These are phyloP conservation scores for Penicillium sp. DNA, from an alignment of 2,329 filamentous ascomycete genomes.

Conservation along the genomic window DNA sequence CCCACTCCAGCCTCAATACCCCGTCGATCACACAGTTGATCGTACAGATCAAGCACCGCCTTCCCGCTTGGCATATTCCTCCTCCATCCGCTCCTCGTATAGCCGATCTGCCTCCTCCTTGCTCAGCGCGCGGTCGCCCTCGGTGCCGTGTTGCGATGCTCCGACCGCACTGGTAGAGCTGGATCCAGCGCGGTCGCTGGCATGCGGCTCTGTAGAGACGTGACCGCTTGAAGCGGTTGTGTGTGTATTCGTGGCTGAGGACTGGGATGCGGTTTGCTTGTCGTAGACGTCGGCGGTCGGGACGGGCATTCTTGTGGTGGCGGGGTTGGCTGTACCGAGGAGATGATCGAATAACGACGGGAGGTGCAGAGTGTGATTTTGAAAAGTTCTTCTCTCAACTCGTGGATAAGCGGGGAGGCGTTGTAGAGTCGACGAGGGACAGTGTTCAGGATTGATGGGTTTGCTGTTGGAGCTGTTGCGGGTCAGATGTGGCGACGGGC, in stretches of 20 bases:
- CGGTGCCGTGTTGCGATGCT: slow-evolving; percentile 16
- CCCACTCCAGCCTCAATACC: too few relatives aligned
- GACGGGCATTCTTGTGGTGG: slow-evolving; percentile 19
- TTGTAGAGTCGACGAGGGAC: too few relatives aligned
- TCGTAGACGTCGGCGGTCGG: slow-evolving; percentile 21
- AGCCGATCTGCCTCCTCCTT: slow-evolving; percentile 44
- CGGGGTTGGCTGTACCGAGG: neutral
- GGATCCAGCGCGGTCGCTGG: slow-evolving; percentile 14
- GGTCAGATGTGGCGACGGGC: too few relatives aligned
- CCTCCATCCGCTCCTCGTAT: slow-evolving; percentile 49
- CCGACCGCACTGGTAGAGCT: slow-evolving; percentile 20
- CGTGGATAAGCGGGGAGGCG: too few relatives aligned
- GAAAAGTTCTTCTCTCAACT: too few relatives aligned
- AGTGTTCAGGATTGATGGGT: too few relatives aligned
- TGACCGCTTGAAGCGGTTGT: slow-evolving; percentile 17
- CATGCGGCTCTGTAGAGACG: slow-evolving; percentile 13
- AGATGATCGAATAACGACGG: too few relatives aligned
- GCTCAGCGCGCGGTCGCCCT: slow-evolving; percentile 31
- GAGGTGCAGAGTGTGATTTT: too few relatives aligned
- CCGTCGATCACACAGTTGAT: too few relatives aligned
- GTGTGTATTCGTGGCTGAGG: slow-evolving; percentile 3
- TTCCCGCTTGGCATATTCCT: slow-evolving; percentile 48
- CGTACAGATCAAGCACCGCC: slow-evolving; percentile 36
- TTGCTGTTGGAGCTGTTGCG: too few relatives aligned
- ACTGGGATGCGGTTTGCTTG: slow-evolving; percentile 10